A percentile compares a stretch with the other conserved stretches of the same genome.
Conservation (phyloP, 2,329 filamentous ascomycete species). For the Hymenoscyphus occultus region DNA sequence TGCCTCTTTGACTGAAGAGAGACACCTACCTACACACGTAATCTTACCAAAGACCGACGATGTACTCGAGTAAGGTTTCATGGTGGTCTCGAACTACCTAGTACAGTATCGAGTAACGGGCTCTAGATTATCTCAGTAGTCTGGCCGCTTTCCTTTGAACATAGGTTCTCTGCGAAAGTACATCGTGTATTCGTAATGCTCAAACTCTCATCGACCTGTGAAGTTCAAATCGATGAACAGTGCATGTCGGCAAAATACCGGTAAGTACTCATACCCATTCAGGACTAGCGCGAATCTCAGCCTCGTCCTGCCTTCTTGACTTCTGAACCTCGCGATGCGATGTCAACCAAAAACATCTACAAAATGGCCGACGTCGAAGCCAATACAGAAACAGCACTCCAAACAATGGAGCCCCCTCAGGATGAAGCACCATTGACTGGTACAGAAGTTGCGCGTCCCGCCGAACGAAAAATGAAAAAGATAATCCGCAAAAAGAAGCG, state of each 20-base stretch:
- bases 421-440: slow-evolving; percentile 31
- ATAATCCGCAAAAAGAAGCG: slow-evolving; percentile 88
- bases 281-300: neutral
- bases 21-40: too few relatives aligned
- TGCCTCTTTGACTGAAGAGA: too few relatives aligned
- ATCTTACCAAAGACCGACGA: too few relatives aligned
- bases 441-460: slow-evolving; percentile 28
- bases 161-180: too few relatives aligned
- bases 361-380: slow-evolving; percentile 11
- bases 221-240: neutral
- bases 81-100: too few relatives aligned
- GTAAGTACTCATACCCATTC: neutral
- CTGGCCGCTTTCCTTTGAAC: too few relatives aligned
- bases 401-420: slow-evolving; percentile 21
- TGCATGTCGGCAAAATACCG: neutral
- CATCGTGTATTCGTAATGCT: too few relatives aligned
- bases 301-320: slow-evolving; percentile 6
- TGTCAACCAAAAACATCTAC: neutral
- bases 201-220: too few relatives aligned
- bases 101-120: too few relatives aligned
- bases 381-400: neutral
- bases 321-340: neutral
- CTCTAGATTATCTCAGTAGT: too few relatives aligned
- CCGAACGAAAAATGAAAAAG: slow-evolving; percentile 70
- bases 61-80: too few relatives aligned